A percentile compares a stretch with the other conserved stretches of the same genome.
phyloP scores from a whole-genome alignment of 495 filamentous ascomycete species.

The Friedmanniomyces endolithicus region DNA sequence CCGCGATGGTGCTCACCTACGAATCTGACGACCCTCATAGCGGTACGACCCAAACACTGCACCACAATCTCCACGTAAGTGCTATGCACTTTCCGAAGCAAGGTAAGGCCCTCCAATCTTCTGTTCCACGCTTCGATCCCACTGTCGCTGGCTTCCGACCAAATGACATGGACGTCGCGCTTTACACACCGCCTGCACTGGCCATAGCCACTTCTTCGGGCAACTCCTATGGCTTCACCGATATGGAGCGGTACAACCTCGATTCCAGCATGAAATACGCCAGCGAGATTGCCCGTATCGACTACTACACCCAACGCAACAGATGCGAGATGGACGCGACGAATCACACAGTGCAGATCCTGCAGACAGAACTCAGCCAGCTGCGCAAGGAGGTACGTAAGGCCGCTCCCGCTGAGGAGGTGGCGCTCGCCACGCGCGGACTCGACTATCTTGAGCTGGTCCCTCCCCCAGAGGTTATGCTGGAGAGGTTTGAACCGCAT shows the following conservation, averaged over 20 bases:
- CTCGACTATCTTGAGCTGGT: not conserved
- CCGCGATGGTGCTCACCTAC: not conserved
- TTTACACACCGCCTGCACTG: not conserved
- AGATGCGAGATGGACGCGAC: not conserved
- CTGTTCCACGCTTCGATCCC: slow-evolving; percentile 7
- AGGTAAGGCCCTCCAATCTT: not conserved
- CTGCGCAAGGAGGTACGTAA: not conserved
- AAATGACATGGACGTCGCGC: slow-evolving; percentile 3
- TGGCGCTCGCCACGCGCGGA: not conserved
- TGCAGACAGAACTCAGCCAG: slow-evolving; percentile 1
- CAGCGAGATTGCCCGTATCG: slow-evolving; percentile 1
- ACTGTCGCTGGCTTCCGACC: slow-evolving; percentile 5
- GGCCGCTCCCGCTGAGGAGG: no score
- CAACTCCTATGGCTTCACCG: not conserved
- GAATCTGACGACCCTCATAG: not conserved
- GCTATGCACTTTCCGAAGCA: not conserved
- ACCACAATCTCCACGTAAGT: not conserved
- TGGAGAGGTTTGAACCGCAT: not conserved
- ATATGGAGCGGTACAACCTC: slow-evolving; percentile 1
- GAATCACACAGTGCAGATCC: not conserved
- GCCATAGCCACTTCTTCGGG: not conserved
- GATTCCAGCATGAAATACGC: slow-evolving; percentile 6
- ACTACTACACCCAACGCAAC: not conserved
- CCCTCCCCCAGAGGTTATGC: not conserved
- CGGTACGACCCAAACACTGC: not conserved